Evolutionary conservation across 2,329 filamentous ascomycete genomes (phyloP).

Genomic region (Monilinia laxa): DNA sequence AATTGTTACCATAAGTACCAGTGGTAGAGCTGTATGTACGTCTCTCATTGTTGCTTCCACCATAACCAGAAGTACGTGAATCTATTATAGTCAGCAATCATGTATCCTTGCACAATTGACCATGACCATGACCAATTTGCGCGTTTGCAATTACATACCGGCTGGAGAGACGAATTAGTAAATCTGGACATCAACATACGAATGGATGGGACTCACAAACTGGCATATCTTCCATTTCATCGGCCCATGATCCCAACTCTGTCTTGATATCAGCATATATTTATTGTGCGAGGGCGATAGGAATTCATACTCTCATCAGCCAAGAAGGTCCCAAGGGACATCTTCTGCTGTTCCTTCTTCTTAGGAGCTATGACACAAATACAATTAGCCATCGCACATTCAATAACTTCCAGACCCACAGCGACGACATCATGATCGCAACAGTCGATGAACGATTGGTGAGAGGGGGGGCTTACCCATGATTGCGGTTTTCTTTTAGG

Average conservation of each 20-base stretch:
- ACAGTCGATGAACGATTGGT: conserved; percentile 24
- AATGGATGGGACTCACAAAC: conserved; percentile 38
- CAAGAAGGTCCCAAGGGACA: conserved; percentile 97
- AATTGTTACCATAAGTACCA: conserved; percentile 37
- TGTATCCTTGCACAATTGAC: conserved; percentile 12
- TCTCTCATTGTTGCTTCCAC: conserved; percentile 33
- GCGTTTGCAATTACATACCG: conserved; percentile 35
- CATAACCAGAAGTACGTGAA: conserved; percentile 40
- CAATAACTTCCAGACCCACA: conserved; percentile 3
- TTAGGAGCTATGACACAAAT: conserved; percentile 67
- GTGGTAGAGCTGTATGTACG: conserved; percentile 40
- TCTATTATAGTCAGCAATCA: conserved; percentile 34
- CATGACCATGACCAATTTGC: conserved; percentile 17
- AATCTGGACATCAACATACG: conserved; percentile 1
- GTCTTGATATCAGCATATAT: conserved; percentile 43
- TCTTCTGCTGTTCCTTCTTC: conserved; percentile 88
- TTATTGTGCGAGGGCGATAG: conserved; percentile 39
- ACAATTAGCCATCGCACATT: conserved; percentile 45
- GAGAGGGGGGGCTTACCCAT: conserved; percentile 52
- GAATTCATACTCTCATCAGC: conserved; percentile 74
- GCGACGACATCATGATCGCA: conserved; percentile 1
- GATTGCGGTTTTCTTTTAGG: conserved; percentile 52
- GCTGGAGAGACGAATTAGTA: conserved; percentile 38
- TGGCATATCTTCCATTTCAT: conserved; percentile 85
- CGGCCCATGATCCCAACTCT: conserved; percentile 92